Base-by-base conservation (phyloP, 2,329 filamentous ascomycete genomes). In the Albophoma yamanashiensis region DNA sequence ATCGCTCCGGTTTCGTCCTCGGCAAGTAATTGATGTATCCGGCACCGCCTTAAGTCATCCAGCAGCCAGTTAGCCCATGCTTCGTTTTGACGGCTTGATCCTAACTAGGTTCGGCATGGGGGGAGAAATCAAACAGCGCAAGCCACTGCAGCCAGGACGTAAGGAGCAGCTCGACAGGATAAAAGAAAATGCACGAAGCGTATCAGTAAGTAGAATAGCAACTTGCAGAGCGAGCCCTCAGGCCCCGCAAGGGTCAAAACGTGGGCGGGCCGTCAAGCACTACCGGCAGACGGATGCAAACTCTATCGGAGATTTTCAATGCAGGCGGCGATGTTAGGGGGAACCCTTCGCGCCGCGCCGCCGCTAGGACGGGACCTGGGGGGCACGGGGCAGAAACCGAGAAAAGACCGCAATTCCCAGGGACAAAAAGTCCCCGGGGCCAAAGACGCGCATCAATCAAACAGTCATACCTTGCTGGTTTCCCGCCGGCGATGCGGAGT, bases 1-100 rank as follows among this genome's bases (percentile, higher is more conserved):
- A 70, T 60, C 75, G 78, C 27, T 76, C 73, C n/a, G 69, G 56
- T 56, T 72, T 76, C 22, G 75, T 71, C 61, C 74, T 78, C 17
- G 78, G 74, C 47, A 84, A 69, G 67, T 84, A 85, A 62, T 84
- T 83, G 67, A 85, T 82, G 56, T 76, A 74, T 27, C 67, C 65
- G 47, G 62, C 34, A 36, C 34, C 42, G 12, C 56, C 31, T 61
- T 58, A n/a, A 31, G 1, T n/a, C 15, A 15, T 2, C 40, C 22
- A n/a, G 12, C 15, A 22, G 36, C 17, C n/a, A 15, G 45, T 60
- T 27, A 60, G 56, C 40, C 58, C 50, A 17, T 38, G 34, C 22
- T 11, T 39, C 14, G 9, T 22, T n/a, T 14, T 3, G 31, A 55
- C 17, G 4, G 31, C 31, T 20, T 22, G 12, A 36, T 36, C 50